Percentiles rank a stretch among this genome's conserved stretches.
These are phyloP conservation scores for Auricularia auricula-judae DNA, from an alignment of 768 basidiomycete species.

Conservation along the genomic window DNA sequence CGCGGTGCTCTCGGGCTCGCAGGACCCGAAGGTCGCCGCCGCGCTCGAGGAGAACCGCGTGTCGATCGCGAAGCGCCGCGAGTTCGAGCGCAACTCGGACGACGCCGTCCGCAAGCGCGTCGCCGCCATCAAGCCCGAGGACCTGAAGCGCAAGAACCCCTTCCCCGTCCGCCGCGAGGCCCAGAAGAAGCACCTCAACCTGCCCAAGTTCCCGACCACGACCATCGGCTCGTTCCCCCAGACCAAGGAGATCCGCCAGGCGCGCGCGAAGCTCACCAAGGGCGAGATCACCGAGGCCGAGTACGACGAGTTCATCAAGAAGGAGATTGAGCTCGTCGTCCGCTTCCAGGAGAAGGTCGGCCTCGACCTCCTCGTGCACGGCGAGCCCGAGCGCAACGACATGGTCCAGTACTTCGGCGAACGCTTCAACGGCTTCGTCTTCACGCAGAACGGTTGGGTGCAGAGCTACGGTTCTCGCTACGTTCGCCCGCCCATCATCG, in stretches of 20 bases:
- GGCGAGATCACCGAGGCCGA: slow-evolving; percentile 73
- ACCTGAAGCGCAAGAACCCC: slow-evolving; percentile 78
- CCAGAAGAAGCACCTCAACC: slow-evolving; percentile 69
- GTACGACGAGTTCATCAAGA: slow-evolving; percentile 97
- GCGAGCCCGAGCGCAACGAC: slow-evolving; percentile 98
- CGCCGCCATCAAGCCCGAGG: slow-evolving; percentile 75
- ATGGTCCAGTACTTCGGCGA: slow-evolving; percentile 99
- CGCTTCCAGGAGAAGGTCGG: slow-evolving; percentile 95
- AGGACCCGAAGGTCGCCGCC: slow-evolving; percentile 54
- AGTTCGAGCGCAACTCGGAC: slow-evolving; percentile 89
- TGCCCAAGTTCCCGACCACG: slow-evolving; percentile 97
- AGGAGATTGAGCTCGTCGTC: slow-evolving; percentile 89
- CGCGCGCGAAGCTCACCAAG: slow-evolving; percentile 92
- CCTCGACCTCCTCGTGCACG: slow-evolving; percentile 95
- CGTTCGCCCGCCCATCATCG: slow-evolving; percentile 96
- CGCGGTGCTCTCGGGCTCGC: slow-evolving; percentile 73
- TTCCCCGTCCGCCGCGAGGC: slow-evolving; percentile 81
- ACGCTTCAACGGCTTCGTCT: slow-evolving; percentile 87
- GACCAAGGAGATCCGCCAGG: slow-evolving; percentile 97
- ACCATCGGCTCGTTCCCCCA: slow-evolving; percentile 99
- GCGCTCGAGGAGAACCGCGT: slow-evolving; percentile 81
- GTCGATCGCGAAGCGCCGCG: slow-evolving; percentile 89
- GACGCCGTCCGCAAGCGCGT: slow-evolving; percentile 93
- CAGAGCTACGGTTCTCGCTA: slow-evolving; percentile 99
- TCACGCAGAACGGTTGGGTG: slow-evolving; percentile 98